Evolutionary conservation across 1,284 basidiomycete genomes (phyloP), one percentile per base, ranked within the genome.

Genomic region (Cutaneotrichosporon sp.): DNA sequence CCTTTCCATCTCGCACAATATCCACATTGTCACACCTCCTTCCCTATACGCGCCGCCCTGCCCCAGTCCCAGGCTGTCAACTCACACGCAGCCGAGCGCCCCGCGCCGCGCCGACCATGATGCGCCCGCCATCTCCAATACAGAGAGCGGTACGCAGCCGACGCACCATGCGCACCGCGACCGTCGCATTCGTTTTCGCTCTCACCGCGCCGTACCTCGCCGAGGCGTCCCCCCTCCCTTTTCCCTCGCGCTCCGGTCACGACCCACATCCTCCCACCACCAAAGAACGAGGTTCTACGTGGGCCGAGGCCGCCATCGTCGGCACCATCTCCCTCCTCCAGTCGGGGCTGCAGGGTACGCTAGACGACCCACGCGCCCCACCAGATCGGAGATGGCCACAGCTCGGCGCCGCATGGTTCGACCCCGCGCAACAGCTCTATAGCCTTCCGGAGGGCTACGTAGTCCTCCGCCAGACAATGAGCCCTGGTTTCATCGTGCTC

Each of bases 401-500:
- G 38, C 36, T 26, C 18, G 31, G 13, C 38, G 34, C 30, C 21
- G 56, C 36, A 18, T 16, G 11, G 30, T 31, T 40, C 51, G 51
- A 34, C 18, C 8, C 42, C 18, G 26, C 34, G 30, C 40, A 60
- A 5, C 16, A 26, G 22, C 21, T 51, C 47, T 46, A 50, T 18
- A 30, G 36, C 30, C 16, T 61, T 11, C 60, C 60, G 1, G 38
- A 47, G 3, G 40, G 68, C 36, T 77, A 70, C 53, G 70, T 80
- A 47, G 65, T 69, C 26, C 73, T 82, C 21, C 47, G 53, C 1
- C 77, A 78, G 60, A 57, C 66, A 8, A 81, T 80, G 70, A 73
- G 73, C 22, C 71, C 74, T 1, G 79, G 77, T 36, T 81, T 79
- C 70, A 76, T 82, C 69, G 75, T 82, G 18, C 72, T 82, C 4